Evolutionary conservation across 805 yeast species (phyloP), one percentile per base, ranked within the genome.

Genomic region (Wickerhamiella kurtzmanii): DNA sequence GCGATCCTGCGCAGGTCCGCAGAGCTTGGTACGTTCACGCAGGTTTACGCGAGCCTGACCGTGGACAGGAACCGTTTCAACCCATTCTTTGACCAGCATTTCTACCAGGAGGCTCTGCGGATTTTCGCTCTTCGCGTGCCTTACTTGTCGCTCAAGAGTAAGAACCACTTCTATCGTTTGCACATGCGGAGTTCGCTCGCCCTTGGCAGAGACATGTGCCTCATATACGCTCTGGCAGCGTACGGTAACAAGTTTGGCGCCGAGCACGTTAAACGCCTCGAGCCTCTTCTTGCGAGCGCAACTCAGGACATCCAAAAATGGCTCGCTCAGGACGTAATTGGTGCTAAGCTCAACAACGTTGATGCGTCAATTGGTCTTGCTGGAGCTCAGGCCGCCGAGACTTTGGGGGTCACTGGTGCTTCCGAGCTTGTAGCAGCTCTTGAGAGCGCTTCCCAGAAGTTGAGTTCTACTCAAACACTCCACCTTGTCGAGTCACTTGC

Each of bases 1-100:
- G 48, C 42, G n/a, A 47, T 56, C 16, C 41, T 60, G 18, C 51
- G 58, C 13, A 46, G 48, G 13, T 53, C 62, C 1, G 59, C 64
- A 2, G 49, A 39, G 32, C 44, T 53, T 6, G 64, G 63, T 22
- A 36, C 22, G 22, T 52, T 48, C 44, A 46, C 46, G 32, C 36
- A 41, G 21, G 46, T 47, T 2, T 47, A 40, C 44, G 47, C 32
- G 11, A 43, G 35, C 41, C 22, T 52, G 20, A 32, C 51, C 3
- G 39, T 18, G 16, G 17, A 32, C 32, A 42, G 44, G 19, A 22
- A 25, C 19, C 44, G 22, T 22, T 49, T 50, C 35, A 20, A 42
- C 36, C n/a, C 4, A 18, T 37, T 25, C 13, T 9, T 49, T 25
- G 36, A 32, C 35, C 44, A 44, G 15, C 43, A 38, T 2, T 50